Conservation (phyloP, 192 early-diverging fungal genomes). For the Mortierella claussenii region DNA sequence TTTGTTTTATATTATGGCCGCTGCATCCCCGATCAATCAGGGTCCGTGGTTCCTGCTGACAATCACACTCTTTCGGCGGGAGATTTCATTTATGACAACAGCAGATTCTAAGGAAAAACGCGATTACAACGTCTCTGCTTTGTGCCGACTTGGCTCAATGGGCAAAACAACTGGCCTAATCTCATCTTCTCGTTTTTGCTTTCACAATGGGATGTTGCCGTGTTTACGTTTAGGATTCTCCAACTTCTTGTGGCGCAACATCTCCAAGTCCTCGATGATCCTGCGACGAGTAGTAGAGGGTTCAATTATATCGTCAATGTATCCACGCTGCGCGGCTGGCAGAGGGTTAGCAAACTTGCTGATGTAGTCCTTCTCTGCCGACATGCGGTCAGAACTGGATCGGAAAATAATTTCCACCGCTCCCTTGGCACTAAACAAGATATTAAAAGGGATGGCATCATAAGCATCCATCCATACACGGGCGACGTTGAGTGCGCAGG, state of each 20-base stretch:
- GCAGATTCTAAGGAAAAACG: too few relatives aligned
- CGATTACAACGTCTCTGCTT: too few relatives aligned
- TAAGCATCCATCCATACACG: too few relatives aligned
- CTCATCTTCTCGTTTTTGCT: slow-evolving; percentile 1
- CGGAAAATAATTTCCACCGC: slow-evolving; percentile 98
- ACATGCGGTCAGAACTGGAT: slow-evolving; percentile 63
- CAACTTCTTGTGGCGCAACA: slow-evolving; percentile 81
- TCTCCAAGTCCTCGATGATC: slow-evolving; percentile 89
- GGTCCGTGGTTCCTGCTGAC: too few relatives aligned
- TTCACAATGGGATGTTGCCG: slow-evolving; percentile 92
- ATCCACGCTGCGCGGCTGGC: slow-evolving; percentile 91
- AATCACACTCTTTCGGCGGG: too few relatives aligned
- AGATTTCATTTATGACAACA: too few relatives aligned
- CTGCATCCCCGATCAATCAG: too few relatives aligned
- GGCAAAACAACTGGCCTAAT: too few relatives aligned
- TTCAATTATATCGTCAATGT: slow-evolving; percentile 78
- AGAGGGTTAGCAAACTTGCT: slow-evolving; percentile 94
- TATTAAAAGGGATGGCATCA: background rate
- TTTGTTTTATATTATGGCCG: too few relatives aligned
- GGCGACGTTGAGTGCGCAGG: too few relatives aligned
- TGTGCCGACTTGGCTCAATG: too few relatives aligned
- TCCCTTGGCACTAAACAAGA: slow-evolving; percentile 74
- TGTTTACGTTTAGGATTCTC: slow-evolving; percentile 92
- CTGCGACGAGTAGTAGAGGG: slow-evolving; percentile 78
- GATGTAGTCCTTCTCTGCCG: slow-evolving; percentile 89